Percentiles rank a stretch among this genome's conserved stretches.
Evolutionary conservation across 768 basidiomycete species (phyloP).

Genomic region (Mycena polygramma): DNA sequence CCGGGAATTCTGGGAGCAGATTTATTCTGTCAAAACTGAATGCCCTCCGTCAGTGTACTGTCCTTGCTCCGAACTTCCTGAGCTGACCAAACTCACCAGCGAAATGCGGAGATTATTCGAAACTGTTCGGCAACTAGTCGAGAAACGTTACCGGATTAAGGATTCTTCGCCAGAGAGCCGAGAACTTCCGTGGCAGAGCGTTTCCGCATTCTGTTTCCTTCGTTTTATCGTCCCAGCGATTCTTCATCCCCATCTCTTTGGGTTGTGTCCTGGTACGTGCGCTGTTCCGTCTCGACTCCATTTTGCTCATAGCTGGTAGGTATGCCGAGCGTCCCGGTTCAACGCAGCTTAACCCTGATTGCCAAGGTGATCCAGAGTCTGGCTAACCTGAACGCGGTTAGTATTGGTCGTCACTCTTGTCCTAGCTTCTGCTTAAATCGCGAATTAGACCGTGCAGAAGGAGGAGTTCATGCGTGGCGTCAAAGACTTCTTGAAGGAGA

Average conservation of each 20-base stretch:
- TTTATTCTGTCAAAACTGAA: constrained; percentile 77
- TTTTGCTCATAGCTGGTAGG: constrained; percentile 54
- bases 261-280: constrained; percentile 75
- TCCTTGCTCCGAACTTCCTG: neutral
- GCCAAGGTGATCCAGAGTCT: constrained; percentile 93
- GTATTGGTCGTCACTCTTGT: constrained; percentile 40
- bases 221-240: constrained; percentile 93
- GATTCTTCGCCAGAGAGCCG: constrained; percentile 58
- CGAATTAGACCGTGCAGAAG: constrained; percentile 69
- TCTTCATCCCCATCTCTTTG: constrained; percentile 88
- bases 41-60: constrained; percentile 76
- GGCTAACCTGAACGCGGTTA: constrained; percentile 84
- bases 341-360: constrained; percentile 86
- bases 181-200: constrained; percentile 82
- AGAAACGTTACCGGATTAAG: constrained; percentile 68
- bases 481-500: constrained; percentile 78
- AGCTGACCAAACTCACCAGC: constrained; percentile 51
- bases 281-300: neutral
- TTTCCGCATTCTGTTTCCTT: constrained; percentile 91
- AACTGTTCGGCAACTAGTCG: constrained; percentile 79
- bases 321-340: constrained; percentile 73
- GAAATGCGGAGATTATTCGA: constrained; percentile 80
- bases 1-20: constrained; percentile 83
- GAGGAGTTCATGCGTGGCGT: constrained; percentile 88
- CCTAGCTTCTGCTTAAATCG: neutral